Base-by-base conservation (phyloP, 495 filamentous ascomycete genomes). In the Cladorrhinum samala region DNA sequence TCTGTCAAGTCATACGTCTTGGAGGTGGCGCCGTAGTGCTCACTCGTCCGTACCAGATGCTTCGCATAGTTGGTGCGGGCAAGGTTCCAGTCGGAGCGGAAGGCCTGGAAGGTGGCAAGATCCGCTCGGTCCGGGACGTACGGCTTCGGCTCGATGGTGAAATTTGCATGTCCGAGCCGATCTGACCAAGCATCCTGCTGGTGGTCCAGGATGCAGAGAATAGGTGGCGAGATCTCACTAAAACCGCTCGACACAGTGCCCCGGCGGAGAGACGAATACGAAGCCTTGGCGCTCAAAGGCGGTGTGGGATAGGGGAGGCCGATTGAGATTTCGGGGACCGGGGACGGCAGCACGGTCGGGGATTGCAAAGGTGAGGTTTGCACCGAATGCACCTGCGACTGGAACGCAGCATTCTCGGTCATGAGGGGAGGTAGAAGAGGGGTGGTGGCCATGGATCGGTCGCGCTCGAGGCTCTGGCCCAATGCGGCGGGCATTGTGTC, bases 151-250 rank as follows among this genome's bases (percentile, higher is more conserved):
- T 83, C 72, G 55, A 96, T 93, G 60, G 80, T 91, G 70, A 91
- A 96, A 64, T 96, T 95, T 41, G 91, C 89, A 63, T 96, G 91
- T 13, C 91, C 91, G 2, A 96, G 81, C 52, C 82, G 83, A 59
- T 82, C 78, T 5, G 89, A 83, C 91, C 91, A 95, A 52, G 82
- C 77, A 65, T 96, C 91, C 19, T 81, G n/a, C n/a, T n/a, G 75
- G 9, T 80, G 77, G 46, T 87, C 81, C 5, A 80, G 76, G 0
- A 88, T 71, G 16, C 78, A 69, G 3, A 78, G 77, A 9, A 89
- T 81, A 7, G 69, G 69, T 0, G 66, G 65, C 5, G 71, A 67
- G 0, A 72, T 52, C 17, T 78, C 74, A 23, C 60, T 59, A 25
- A 63, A 57, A 0, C 57, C 57, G 25, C 69, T 66, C 0, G 71